Percentiles rank a stretch among this genome's conserved stretches.
phyloP scores from a whole-genome alignment of 2,329 filamentous ascomycete species.

The Annulohypoxylon truncatum region DNA sequence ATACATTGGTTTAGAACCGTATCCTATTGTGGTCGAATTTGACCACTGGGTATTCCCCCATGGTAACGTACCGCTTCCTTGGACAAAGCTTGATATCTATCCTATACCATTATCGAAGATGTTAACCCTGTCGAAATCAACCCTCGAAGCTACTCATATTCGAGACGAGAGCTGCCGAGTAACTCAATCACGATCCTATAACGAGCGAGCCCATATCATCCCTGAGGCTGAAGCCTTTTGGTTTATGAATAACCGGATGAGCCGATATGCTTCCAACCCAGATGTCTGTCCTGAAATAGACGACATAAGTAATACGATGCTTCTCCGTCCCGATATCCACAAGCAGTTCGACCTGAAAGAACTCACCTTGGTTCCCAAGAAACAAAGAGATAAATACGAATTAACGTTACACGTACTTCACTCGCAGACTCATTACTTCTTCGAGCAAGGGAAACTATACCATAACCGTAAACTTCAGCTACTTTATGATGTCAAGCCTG shows the following conservation, averaged over 20 bases:
- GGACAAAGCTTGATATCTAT: background rate
- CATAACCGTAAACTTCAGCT: slow-evolving; percentile 1
- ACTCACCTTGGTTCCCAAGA: slow-evolving; percentile 4
- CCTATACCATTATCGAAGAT: background rate
- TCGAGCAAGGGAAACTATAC: background rate
- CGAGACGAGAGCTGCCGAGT: slow-evolving; percentile 12
- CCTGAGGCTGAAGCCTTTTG: background rate
- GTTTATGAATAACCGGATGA: background rate
- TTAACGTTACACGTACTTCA: background rate
- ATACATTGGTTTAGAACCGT: background rate
- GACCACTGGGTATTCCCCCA: slow-evolving; percentile 16
- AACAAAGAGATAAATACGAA: background rate
- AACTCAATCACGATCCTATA: background rate
- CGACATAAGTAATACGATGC: background rate
- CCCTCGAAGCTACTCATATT: background rate
- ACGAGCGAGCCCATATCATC: background rate
- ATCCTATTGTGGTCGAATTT: slow-evolving; percentile 4
- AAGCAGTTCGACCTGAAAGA: background rate
- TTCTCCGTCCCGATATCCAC: slow-evolving; percentile 7
- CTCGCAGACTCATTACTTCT: background rate
- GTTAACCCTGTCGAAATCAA: background rate
- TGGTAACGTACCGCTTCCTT: slow-evolving; percentile 2
- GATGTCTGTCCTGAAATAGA: background rate
- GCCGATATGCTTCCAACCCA: background rate
- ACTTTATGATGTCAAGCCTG: background rate